Conservation (phyloP, 2,329 filamentous ascomycete species). For the Pestalotiopsis sp. region DNA sequence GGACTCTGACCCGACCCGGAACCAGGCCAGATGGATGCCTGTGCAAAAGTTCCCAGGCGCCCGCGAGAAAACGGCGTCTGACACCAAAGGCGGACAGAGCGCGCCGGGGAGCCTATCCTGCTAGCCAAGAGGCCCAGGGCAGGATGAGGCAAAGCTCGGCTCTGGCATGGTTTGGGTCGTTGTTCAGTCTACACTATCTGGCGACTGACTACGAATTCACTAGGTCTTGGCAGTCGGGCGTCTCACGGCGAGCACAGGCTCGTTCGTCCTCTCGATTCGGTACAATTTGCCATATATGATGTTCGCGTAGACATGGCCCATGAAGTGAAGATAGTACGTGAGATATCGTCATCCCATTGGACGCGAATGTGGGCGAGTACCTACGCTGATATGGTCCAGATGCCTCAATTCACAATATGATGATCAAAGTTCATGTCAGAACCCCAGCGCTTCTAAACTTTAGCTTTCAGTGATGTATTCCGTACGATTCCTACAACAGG, state of each 20-base stretch:
- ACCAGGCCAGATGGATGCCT: not conserved
- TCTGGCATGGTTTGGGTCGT: constrained; percentile 2
- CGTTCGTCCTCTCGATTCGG: not conserved
- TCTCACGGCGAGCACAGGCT: not conserved
- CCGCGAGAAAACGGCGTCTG: not conserved
- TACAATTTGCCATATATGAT: not conserved
- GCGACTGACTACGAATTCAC: not conserved
- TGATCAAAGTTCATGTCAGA: not conserved
- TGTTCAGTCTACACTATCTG: not conserved
- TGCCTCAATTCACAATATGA: not conserved
- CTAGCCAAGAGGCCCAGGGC: not conserved
- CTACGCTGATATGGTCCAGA: not conserved
- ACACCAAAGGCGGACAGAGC: not conserved
- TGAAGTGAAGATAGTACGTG: not conserved
- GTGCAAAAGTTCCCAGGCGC: not conserved
- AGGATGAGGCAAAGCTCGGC: constrained; percentile 1
- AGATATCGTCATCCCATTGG: not conserved
- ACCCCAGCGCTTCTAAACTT: too few relatives aligned
- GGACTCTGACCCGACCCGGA: not conserved
- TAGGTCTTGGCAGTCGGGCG: not conserved
- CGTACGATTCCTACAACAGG: too few relatives aligned
- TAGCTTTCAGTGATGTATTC: too few relatives aligned
- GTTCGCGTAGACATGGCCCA: not conserved
- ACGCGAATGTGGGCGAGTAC: not conserved
- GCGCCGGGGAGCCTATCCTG: not conserved